Evolutionary conservation across 148 eudicot genomes (phyloP).

Genomic region (Pharnaceum exiguum): DNA sequence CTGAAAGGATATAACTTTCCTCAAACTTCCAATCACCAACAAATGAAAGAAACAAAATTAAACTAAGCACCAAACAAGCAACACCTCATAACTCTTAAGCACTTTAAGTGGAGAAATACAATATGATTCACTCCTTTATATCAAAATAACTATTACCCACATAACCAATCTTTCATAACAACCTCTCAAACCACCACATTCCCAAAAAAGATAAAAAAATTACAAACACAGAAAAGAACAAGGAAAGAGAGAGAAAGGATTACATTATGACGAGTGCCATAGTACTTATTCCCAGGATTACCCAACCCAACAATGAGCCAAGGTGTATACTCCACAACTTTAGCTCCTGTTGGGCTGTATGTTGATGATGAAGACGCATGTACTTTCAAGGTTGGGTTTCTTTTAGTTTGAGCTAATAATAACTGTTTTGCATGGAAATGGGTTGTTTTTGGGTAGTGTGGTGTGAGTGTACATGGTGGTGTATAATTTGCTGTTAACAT

Average conservation of each 20-base stretch:
- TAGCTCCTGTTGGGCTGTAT: slow-evolving; percentile 31
- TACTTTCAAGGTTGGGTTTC: slow-evolving; percentile 37
- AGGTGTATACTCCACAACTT: slow-evolving; percentile 75
- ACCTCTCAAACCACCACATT: background rate
- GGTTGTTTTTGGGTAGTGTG: slow-evolving; percentile 39
- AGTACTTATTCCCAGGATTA: slow-evolving; percentile 88
- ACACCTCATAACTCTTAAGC: background rate
- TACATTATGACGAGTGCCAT: slow-evolving; percentile 94
- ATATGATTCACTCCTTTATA: background rate
- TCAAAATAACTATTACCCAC: background rate
- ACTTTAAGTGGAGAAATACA: background rate
- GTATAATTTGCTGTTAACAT: slow-evolving; percentile 60
- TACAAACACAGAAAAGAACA: background rate
- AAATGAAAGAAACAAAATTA: no score
- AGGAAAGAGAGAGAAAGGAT: background rate
- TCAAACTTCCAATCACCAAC: no score
- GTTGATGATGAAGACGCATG: slow-evolving; percentile 45
- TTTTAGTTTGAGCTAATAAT: slow-evolving; percentile 19
- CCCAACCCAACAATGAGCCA: slow-evolving; percentile 96
- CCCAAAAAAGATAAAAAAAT: background rate
- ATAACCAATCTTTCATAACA: background rate
- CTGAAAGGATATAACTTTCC: no score
- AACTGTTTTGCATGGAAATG: slow-evolving; percentile 19
- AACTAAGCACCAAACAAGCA: background rate
- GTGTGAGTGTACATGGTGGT: slow-evolving; percentile 32